Base-by-base conservation (phyloP, 331 rosid genomes). In the Pyrus hybrid region DNA sequence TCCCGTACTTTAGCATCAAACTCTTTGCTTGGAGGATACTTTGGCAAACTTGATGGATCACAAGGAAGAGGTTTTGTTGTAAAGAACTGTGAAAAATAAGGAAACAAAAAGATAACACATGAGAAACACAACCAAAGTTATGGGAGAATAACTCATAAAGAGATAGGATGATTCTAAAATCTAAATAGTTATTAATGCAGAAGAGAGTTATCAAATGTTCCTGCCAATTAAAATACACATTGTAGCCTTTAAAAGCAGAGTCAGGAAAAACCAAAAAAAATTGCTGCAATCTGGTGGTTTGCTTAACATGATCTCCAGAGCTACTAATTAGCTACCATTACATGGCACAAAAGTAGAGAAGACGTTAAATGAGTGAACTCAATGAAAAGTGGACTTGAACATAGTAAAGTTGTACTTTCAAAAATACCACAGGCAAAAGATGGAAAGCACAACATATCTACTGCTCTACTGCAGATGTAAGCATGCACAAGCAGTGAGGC, bases 1-100 rank as follows among this genome's bases (percentile, higher is more conserved):
- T 92, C 97, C 64, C 99, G 88, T 20, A 90, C 85, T 88, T 94
- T 94, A 37, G 97, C 96, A 81, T 94, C 99, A 80, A 94, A 86
- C 88, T 94, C 99, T 85, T 94, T 94, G 90, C 99, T 94, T 13
- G 99, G 99, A 85, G 99, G 97, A 83, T 94, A 94, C 85, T 89
- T 94, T 14, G 99, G 99, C 85, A 94, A 83, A 83, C 88, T 94
- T 35, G 90, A 89, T 43, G 99, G 92, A 87, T 93, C 98, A 79
- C 98, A 93, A 22, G 98, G n/a, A n/a, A n/a, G n/a, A n/a, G n/a
- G n/a, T n/a, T n/a, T n/a, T n/a, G n/a, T n/a, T n/a, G n/a, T n/a
- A 81, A 93, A 93, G 83, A 91, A 91, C 97, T 93, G 77, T 60
- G 76, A 62, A 81, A 75, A 69, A 71, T 25, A 68, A n/a, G 75